Base-by-base conservation (phyloP, 768 basidiomycete genomes). In the Sarcodon sp. region DNA sequence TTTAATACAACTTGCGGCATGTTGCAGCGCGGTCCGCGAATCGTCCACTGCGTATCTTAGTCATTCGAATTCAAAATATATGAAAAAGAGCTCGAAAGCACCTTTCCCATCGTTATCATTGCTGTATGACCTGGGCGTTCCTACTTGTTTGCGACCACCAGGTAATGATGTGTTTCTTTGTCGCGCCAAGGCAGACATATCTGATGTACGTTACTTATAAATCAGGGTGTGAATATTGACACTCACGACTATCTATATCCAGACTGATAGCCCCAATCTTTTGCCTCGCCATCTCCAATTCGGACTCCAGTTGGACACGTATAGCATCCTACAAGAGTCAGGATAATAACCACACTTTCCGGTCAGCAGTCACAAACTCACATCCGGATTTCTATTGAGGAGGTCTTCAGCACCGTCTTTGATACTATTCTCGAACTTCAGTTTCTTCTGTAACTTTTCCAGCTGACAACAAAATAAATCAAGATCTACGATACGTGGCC, bases 321-420 rank as follows among this genome's bases (percentile, higher is more conserved):
- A 89, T 73, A n/a, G 67, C 66, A 49, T 77, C 80, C 77, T 85
- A 59, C 45, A 49, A 27, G 27, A 33, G 47, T 46, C 44, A 44
- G 38, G 15, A 15, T 41, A 37, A 37, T 39, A 47, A 12, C 18
- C 37, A 7, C 11, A 12, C 41, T 6, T 18, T 11, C 12, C 35
- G n/a, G 44, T 35, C 45, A 27, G 16, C 16, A 7, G 45, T 13
- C 13, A 32, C 13, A 35, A 9, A 63, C 69, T 56, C 50, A 80
- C 81, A 43, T 69, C 69, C 36, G 79, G 58, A 33, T 71, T 65
- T 65, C 87, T 81, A 55, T 79, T 79, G 11, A 96, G 68, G 51
- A 97, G 72, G 55, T 86, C 91, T 68, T 93, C 89, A 0, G 92
- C 92, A 9, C 92, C 92, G 62, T 91, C 90, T 61, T 80, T 89